Percentiles rank a stretch among this genome's conserved stretches.
Conservation (phyloP, 2,329 filamentous ascomycete species). For the Colletotrichum sidae region DNA sequence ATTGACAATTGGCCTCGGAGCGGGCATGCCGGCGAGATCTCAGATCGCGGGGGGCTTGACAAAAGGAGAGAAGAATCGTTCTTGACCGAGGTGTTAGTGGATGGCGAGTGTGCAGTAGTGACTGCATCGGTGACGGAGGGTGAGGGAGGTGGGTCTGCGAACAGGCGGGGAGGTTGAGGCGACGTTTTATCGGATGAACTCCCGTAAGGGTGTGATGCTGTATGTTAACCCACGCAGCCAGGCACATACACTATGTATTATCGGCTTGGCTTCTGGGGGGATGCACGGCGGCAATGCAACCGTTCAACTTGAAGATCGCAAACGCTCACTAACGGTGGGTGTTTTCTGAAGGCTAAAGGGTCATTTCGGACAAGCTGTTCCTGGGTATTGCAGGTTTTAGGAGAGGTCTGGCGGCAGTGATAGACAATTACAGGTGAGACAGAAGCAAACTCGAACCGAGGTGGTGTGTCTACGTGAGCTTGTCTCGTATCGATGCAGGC, state of each 20-base stretch:
- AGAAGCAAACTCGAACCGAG: conserved; percentile 11
- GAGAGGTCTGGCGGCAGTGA: neutral
- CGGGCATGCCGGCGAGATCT: no score
- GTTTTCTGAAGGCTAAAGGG: neutral
- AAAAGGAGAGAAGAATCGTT: no score
- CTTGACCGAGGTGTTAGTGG: no score
- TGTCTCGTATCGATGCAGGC: conserved; percentile 30
- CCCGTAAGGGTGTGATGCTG: conserved; percentile 17
- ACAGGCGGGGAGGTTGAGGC: conserved; percentile 12
- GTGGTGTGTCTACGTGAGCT: conserved; percentile 4
- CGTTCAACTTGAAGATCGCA: neutral
- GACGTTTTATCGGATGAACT: conserved; percentile 20
- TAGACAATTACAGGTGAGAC: neutral
- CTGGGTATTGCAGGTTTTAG: neutral
- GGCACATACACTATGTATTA: neutral
- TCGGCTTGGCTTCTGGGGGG: conserved; percentile 16
- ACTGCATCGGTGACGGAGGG: neutral
- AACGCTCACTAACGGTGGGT: neutral
- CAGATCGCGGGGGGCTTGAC: no score
- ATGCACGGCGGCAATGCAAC: conserved; percentile 10
- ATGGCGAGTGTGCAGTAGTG: no score
- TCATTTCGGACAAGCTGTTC: conserved; percentile 4
- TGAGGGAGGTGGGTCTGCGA: conserved; percentile 3
- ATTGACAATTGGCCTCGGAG: no score
- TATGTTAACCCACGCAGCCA: neutral